Base-by-base conservation (phyloP, 371 early-diverging fungal genomes). In the Cokeromyces recurvatus region DNA sequence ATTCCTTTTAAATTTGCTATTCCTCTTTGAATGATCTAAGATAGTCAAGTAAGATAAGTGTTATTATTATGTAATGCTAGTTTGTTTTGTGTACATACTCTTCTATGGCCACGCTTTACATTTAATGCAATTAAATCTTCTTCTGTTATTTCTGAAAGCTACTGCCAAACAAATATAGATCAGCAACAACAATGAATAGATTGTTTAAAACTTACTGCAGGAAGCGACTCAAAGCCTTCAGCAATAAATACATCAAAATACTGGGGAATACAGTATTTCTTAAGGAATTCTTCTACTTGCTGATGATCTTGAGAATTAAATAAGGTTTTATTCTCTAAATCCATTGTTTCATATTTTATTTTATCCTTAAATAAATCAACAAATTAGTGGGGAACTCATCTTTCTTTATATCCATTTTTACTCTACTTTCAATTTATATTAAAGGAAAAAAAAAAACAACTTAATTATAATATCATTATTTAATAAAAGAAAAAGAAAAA, bases 141-240 rank as follows among this genome's bases (percentile, higher is more conserved):
- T 54, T 77, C 77, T 6, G 77, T 72, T 12, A 73, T 62, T 31
- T 77, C 77, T 12, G 51, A n/a, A n/a, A n/a, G n/a, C n/a, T n/a
- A n/a, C n/a, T n/a, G n/a, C n/a, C n/a, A n/a, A n/a, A n/a, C n/a
- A n/a, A n/a, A n/a, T n/a, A n/a, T n/a, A n/a, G n/a, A n/a, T 6
- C 11, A 35, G 12, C n/a, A 14, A 44, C 17, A 37, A 7, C 12
- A 17, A 38, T 32, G 14, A 34, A 34, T 32, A 38, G 21, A 39
- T 4, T 42, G 27, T 20, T 42, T 14, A 41, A 23, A 10, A 43
- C 51, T 43, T 68, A 75, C 75, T 25, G 75, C 59, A 52, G 55
- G 37, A n/a, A 71, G 31, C 0, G 66, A 56, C 19, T 75, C 76
- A 43, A 75, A 75, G 1, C 76, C 76, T 62, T 75, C 76, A 0